Percentiles rank a stretch among this genome's conserved stretches.
phyloP scores from a whole-genome alignment of 1,284 basidiomycete species.

The Afroboletus lepidellus region DNA sequence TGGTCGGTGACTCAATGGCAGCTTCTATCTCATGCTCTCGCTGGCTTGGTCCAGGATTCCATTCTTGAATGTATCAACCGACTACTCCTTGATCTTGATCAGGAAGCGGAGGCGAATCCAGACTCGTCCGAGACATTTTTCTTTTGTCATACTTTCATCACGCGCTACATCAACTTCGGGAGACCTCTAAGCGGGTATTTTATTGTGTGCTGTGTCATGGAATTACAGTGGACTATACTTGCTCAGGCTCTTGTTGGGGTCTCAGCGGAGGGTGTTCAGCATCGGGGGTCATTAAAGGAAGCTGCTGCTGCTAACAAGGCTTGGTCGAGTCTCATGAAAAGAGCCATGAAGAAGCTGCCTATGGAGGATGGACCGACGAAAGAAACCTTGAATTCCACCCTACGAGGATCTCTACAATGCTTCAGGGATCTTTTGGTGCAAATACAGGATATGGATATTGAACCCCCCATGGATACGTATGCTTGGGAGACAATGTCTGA shows the following conservation, averaged over 20 bases:
- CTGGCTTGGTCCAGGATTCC: constrained; percentile 55
- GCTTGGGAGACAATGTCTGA: constrained; percentile 87
- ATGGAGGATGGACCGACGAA: constrained; percentile 39
- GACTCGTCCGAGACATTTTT: constrained; percentile 33
- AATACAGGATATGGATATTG: constrained; percentile 76
- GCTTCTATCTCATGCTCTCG: constrained; percentile 52
- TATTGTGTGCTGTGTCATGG: constrained; percentile 81
- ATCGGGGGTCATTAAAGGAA: constrained; percentile 48
- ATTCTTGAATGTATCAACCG: constrained; percentile 70
- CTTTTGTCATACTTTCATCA: constrained; percentile 70
- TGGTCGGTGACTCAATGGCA: constrained; percentile 75
- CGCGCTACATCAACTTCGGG: constrained; percentile 72
- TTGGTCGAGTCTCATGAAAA: constrained; percentile 67
- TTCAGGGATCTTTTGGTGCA: constrained; percentile 73
- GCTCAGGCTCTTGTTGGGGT: constrained; percentile 70
- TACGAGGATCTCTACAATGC: constrained; percentile 64
- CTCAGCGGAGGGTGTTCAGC: constrained; percentile 25
- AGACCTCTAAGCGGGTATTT: constrained; percentile 86
- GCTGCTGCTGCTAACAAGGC: constrained; percentile 80
- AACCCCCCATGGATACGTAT: constrained; percentile 79
- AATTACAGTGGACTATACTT: constrained; percentile 80
- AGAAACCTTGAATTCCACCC: constrained; percentile 46
- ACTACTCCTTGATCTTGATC: constrained; percentile 59
- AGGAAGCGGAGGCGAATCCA: constrained; percentile 44
- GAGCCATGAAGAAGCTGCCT: constrained; percentile 41